A percentile compares a stretch with the other conserved stretches of the same genome.
Evolutionary conservation across 129 eudicot species (phyloP).

Genomic region (Escallonia herrerae): DNA sequence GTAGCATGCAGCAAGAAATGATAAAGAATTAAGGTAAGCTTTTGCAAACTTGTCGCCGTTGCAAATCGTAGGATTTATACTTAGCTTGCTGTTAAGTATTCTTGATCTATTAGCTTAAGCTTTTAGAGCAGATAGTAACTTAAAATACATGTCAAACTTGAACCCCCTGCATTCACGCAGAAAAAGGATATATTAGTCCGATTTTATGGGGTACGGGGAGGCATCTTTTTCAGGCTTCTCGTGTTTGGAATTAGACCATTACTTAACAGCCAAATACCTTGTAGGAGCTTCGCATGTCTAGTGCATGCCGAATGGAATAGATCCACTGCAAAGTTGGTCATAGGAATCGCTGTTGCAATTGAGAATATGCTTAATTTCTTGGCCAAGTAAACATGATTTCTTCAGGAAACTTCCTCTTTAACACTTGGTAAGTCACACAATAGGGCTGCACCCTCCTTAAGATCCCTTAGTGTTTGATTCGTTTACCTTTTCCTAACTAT

Average conservation of each 20-base stretch:
- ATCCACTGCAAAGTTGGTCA: background rate
- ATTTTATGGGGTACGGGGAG: no score
- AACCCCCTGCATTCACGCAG: no score
- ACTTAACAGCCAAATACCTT: no score
- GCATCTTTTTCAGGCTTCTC: no score
- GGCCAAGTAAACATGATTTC: background rate
- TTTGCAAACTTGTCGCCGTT: background rate
- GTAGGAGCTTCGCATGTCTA: no score
- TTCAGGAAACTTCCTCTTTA: background rate
- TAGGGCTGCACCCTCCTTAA: background rate
- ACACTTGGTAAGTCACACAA: background rate
- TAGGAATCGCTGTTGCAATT: background rate
- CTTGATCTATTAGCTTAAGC: no score
- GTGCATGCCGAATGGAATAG: conserved; percentile 3
- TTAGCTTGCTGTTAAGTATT: no score
- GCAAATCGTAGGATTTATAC: no score
- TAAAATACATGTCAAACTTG: no score
- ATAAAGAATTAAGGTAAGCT: background rate
- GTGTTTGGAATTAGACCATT: no score
- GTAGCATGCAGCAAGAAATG: background rate
- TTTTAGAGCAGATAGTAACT: no score
- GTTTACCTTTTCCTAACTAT: background rate
- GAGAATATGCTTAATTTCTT: conserved; percentile 9
- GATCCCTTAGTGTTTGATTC: conserved; percentile 4
- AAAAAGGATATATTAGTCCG: no score